These are phyloP conservation scores for Domatiomyces catenatus DNA, from an alignment of 2,329 filamentous ascomycete genomes.

Conservation along the genomic window DNA sequence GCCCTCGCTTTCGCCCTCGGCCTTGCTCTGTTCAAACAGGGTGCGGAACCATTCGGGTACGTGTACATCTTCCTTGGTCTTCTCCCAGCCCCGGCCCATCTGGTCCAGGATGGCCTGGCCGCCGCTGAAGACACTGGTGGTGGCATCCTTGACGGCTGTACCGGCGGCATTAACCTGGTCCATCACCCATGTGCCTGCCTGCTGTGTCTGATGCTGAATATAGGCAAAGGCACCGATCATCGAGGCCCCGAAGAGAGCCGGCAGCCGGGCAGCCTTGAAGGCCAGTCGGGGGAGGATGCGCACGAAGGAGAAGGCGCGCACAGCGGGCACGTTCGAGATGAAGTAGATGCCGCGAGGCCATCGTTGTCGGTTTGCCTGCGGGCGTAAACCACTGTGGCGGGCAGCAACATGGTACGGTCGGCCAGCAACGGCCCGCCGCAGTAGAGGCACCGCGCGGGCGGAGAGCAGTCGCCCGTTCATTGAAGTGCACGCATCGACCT, in stretches of 20 bases:
- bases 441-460: conserved; percentile 52
- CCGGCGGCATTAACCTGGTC: conserved; percentile 61
- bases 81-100: conserved; percentile 65
- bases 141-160: conserved; percentile 46
- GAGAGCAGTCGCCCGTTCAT: conserved; percentile 65
- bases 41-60: conserved; percentile 66
- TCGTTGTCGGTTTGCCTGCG: conserved; percentile 32
- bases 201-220: conserved; percentile 86
- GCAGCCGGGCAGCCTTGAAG: conserved; percentile 74
- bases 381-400: background rate
- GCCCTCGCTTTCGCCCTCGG: conserved; percentile 29
- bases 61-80: conserved; percentile 62
- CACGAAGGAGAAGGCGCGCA: conserved; percentile 51
- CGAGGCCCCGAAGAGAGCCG: conserved; percentile 79
- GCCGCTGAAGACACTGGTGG: conserved; percentile 46
- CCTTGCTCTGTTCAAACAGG: conserved; percentile 49
- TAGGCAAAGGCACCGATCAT: conserved; percentile 79
- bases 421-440: conserved; percentile 36
- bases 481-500: background rate
- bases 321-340: conserved; percentile 62
- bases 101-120: conserved; percentile 63
- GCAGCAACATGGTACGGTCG: background rate
- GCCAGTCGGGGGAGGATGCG: conserved; percentile 66
- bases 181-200: conserved; percentile 61
- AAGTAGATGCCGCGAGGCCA: conserved; percentile 65